These are phyloP conservation scores for Pseudopyrenochaeta lycopersici DNA, from an alignment of 2,329 filamentous ascomycete species.

Conservation along the genomic window DNA sequence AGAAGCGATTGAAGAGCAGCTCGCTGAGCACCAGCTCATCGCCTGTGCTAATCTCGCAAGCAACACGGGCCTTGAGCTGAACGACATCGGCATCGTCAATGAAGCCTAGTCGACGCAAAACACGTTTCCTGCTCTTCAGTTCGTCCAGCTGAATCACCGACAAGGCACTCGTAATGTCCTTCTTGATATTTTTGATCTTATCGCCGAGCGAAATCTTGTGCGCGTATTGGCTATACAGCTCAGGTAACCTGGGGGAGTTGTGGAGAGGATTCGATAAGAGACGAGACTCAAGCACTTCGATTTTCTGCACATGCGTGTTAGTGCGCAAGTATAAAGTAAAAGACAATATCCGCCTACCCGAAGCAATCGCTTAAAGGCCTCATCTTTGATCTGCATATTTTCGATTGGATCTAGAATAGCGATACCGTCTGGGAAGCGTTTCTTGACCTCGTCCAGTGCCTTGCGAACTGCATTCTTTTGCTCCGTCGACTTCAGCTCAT, in stretches of 20 bases:
- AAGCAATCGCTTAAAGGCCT: constrained; percentile 90
- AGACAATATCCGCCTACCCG: constrained; percentile 55
- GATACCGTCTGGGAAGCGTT: constrained; percentile 90
- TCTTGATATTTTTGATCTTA: constrained; percentile 88
- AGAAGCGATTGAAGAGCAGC: constrained; percentile 95
- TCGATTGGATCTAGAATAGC: constrained; percentile 91
- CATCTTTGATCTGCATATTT: constrained; percentile 93
- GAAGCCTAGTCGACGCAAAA: constrained; percentile 91
- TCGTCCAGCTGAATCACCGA: constrained; percentile 94
- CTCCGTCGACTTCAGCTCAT: constrained; percentile 74
- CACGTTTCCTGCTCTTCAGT: constrained; percentile 93
- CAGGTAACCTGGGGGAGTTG: constrained; percentile 82
- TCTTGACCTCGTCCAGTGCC: constrained; percentile 78
- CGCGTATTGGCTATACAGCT: constrained; percentile 87
- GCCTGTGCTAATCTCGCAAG: constrained; percentile 96
- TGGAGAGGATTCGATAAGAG: constrained; percentile 90
- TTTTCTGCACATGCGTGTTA: constrained; percentile 73
- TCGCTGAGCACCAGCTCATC: constrained; percentile 94
- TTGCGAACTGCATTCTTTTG: constrained; percentile 75
- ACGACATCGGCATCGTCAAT: constrained; percentile 96
- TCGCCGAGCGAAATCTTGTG: constrained; percentile 78
- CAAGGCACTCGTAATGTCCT: constrained; percentile 83
- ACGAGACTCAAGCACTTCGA: constrained; percentile 93
- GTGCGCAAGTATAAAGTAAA: neutral
- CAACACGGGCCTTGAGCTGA: constrained; percentile 94